Evolutionary conservation across 2,329 filamentous ascomycete genomes (phyloP).

Genomic region (Alternaria novae-zelandiae): DNA sequence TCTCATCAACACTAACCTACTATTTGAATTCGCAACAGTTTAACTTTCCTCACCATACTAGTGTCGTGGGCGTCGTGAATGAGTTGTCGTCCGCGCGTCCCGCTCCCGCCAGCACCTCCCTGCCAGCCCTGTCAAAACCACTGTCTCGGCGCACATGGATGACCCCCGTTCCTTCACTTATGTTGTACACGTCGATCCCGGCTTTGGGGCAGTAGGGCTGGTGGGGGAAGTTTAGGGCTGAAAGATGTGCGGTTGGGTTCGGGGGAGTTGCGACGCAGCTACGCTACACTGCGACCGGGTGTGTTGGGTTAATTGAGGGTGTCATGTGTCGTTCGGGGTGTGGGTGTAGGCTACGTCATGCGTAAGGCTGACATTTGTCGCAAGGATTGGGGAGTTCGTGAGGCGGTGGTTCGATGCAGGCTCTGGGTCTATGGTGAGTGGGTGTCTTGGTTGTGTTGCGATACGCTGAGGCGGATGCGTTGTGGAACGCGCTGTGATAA

Average conservation of each 20-base stretch:
- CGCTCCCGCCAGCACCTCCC: not conserved
- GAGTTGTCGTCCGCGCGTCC: not conserved
- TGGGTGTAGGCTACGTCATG: not conserved
- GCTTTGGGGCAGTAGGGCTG: not conserved
- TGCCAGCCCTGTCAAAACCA: not conserved
- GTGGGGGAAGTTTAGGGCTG: not conserved
- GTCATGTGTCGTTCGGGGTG: not conserved
- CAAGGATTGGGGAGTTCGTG: not conserved
- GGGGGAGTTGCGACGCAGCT: not conserved
- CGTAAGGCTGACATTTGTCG: not conserved
- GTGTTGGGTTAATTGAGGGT: not conserved
- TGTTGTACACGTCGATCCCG: not conserved
- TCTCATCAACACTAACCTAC: rapidly evolving
- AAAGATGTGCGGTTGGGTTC: not conserved
- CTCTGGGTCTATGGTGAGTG: too few relatives aligned
- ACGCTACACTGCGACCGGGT: not conserved
- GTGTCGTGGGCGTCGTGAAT: not conserved
- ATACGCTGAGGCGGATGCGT: too few relatives aligned
- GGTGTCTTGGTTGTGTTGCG: not conserved
- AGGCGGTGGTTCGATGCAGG: not conserved
- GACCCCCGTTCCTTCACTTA: not conserved
- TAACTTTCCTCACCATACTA: not conserved
- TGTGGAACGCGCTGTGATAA: not conserved
- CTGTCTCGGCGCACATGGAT: not conserved
- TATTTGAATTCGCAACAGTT: not conserved